A percentile compares a stretch with the other conserved stretches of the same genome.
These are phyloP conservation scores for Grosmannia penicillata DNA, from an alignment of 2,329 filamentous ascomycete genomes.

Conservation along the genomic window DNA sequence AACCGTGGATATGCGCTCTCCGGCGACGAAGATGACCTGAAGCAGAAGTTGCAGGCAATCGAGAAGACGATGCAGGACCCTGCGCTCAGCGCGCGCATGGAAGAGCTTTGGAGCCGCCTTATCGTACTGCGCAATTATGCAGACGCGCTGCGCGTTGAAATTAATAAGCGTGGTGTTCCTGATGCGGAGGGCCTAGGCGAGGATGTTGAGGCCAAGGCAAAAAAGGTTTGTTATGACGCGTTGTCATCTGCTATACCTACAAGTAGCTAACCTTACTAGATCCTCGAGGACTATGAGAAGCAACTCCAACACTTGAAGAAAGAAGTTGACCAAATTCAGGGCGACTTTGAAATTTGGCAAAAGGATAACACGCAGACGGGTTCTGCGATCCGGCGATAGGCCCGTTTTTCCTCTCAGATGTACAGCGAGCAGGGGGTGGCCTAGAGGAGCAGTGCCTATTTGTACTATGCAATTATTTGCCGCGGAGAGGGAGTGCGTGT, in stretches of 20 bases:
- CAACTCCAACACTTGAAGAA: constrained; percentile 64
- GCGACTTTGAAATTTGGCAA: constrained; percentile 42
- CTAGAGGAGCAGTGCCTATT: background rate
- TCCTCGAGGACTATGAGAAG: constrained; percentile 68
- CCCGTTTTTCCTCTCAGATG: background rate
- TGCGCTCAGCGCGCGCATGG: constrained; percentile 57
- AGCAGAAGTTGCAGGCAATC: constrained; percentile 53
- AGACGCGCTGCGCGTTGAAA: constrained; percentile 56
- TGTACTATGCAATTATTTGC: too few species aligned
- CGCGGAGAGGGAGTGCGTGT: too few species aligned
- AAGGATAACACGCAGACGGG: constrained; percentile 22
- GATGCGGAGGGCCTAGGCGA: constrained; percentile 47
- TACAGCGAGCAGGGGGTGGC: background rate
- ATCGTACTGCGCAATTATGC: constrained; percentile 61
- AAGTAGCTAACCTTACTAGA: constrained; percentile 34
- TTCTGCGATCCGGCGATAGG: background rate
- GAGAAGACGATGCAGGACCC: constrained; percentile 62
- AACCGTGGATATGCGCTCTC: constrained; percentile 72
- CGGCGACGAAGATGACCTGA: constrained; percentile 63
- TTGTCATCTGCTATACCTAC: too few species aligned
- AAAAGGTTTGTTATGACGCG: too few species aligned
- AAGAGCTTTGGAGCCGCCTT: constrained; percentile 76
- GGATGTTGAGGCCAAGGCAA: constrained; percentile 55
- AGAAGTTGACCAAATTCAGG: constrained; percentile 49
- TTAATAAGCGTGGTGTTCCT: constrained; percentile 48